Evolutionary conservation across 2,329 filamentous ascomycete species (phyloP), one percentile per base, ranked within the genome.

Genomic region (Cytospora mali): DNA sequence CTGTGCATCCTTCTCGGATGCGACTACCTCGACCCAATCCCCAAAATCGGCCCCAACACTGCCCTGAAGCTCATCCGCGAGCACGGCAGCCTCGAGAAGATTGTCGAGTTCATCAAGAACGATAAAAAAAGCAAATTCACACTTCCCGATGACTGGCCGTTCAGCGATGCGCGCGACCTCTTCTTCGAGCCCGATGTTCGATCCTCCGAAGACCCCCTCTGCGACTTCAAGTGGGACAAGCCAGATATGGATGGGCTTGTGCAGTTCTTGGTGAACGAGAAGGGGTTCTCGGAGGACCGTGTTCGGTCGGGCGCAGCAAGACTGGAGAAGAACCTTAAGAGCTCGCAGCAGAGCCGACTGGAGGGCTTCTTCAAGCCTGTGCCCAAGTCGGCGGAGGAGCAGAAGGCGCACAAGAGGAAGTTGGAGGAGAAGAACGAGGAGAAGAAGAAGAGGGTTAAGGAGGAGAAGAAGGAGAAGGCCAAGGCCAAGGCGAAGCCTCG

Each of bases 341-440:
- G 85, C 55, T 89, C 89, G 29, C 95, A 98, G 76, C 95, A 99
- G 78, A 89, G 91, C 29, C 85, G 95, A 25, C 80, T 99, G 1
- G 94, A 98, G 73, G 95, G 95, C 0, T 99, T 99, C 80, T 99
- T 99, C 84, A 97, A 97, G 80, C 88, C 92, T 1, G 79, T 96
- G 18, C 90, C 92, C 65, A 96, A 94, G 81, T 92, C 93, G 0
- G 91, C 93, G 0, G 90, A 88, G 67, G 88, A 99, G 79, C 91
- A 94, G 77, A 89, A 89, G 59, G 88, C 77, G 49, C 80, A 96
- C 72, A 99, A 99, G 84, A 86, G 95, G 69, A 99, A 98, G 81
- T 84, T 95, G 42, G 94, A 98, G 58, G 91, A 93, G 78, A 96
- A 96, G 80, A 82, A 92, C 33, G 93, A 93, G 70, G 90, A 93